Conservation (phyloP, 371 early-diverging fungal genomes). For the Mortierella sp. region DNA sequence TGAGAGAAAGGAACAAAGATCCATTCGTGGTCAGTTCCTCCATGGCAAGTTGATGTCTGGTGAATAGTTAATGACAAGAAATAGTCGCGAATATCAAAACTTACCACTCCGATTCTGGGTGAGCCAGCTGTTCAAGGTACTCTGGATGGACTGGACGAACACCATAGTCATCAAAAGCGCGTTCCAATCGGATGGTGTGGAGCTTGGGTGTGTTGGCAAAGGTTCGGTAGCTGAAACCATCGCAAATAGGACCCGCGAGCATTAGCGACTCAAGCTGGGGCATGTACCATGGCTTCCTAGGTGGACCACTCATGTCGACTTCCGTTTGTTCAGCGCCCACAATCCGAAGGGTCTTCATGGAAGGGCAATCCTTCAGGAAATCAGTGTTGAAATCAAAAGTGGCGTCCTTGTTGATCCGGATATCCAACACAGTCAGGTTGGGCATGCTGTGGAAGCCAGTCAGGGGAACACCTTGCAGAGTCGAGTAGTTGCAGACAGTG, state of each 20-base stretch:
- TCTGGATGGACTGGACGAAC: background rate
- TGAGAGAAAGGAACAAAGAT: background rate
- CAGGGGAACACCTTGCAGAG: background rate
- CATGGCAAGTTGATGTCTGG: no score
- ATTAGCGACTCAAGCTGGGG: slow-evolving; percentile 18
- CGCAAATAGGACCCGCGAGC: slow-evolving; percentile 16
- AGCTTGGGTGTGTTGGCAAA: slow-evolving; percentile 10
- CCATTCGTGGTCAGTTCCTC: no score
- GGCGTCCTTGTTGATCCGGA: background rate
- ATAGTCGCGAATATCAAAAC: background rate
- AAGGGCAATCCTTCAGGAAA: slow-evolving; percentile 19
- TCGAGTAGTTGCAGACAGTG: slow-evolving; percentile 1
- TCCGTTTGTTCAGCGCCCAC: background rate
- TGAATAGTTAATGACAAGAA: no score
- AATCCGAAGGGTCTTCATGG: slow-evolving; percentile 9
- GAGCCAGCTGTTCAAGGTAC: slow-evolving; percentile 5
- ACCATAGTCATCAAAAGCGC: slow-evolving; percentile 4
- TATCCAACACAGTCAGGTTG: slow-evolving; percentile 11
- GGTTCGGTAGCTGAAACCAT: slow-evolving; percentile 23
- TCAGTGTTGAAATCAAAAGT: background rate
- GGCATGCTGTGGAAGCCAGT: slow-evolving; percentile 12
- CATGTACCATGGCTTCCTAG: slow-evolving; percentile 23
- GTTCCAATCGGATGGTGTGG: slow-evolving; percentile 13
- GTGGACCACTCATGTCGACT: background rate
- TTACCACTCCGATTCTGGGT: slow-evolving; percentile 30